Evolutionary conservation across 2,329 filamentous ascomycete genomes (phyloP).

Genomic region (Xylaria digitata): DNA sequence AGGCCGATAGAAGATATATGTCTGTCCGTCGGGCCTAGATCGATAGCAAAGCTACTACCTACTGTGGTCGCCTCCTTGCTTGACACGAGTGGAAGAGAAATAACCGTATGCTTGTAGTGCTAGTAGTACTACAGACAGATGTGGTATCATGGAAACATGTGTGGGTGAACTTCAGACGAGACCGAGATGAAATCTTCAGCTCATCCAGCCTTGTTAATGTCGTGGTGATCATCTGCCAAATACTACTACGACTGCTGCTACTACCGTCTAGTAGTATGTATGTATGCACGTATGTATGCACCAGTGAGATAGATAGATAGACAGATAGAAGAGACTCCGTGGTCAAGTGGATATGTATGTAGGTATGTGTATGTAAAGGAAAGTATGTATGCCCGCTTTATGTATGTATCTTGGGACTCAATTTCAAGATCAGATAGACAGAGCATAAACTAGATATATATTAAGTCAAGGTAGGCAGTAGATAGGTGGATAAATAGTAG

Average conservation of each 20-base stretch:
- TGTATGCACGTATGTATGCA: no score
- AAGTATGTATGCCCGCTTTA: slow-evolving; percentile 19
- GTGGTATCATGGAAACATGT: slow-evolving; percentile 24
- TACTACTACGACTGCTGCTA: background rate
- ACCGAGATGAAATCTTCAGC: slow-evolving; percentile 10
- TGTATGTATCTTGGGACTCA: background rate
- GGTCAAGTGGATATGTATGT: background rate
- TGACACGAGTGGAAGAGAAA: slow-evolving; percentile 9
- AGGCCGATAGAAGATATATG: background rate
- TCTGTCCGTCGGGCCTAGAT: background rate
- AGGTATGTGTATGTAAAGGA: background rate
- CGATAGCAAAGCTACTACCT: slow-evolving; percentile 9
- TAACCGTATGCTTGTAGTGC: slow-evolving; percentile 21
- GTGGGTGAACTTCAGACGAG: background rate
- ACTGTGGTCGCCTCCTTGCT: slow-evolving; percentile 10
- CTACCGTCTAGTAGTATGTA: background rate
- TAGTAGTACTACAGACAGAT: slow-evolving; percentile 29
- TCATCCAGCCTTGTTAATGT: slow-evolving; percentile 18
- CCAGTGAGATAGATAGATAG: no score
- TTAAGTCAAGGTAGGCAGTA: no score
- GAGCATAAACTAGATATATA: no score
- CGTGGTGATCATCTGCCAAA: slow-evolving; percentile 15
- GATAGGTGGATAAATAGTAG: no score
- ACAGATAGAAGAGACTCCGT: background rate
- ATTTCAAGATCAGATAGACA: slow-evolving; percentile 5